phyloP scores from a whole-genome alignment of 2,329 filamentous ascomycete species.

The Penicillium freii region DNA sequence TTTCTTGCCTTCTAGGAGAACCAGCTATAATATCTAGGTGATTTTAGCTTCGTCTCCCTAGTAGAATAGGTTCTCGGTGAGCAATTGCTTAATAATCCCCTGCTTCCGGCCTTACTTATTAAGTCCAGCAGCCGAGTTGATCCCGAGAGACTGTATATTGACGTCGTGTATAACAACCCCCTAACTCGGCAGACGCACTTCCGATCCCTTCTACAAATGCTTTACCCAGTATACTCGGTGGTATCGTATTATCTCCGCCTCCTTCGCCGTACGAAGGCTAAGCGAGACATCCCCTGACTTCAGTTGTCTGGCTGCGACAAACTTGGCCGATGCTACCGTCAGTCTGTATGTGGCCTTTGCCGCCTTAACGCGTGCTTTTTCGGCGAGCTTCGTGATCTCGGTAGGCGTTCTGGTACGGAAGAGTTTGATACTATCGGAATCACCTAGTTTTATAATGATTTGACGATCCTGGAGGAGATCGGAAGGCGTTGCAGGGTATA shows the following conservation, averaged over 20 bases:
- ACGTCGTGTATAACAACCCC: neutral
- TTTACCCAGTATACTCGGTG: neutral
- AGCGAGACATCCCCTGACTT: neutral
- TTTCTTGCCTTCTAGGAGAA: neutral
- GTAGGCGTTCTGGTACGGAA: neutral
- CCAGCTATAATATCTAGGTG: neutral
- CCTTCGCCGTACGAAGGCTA: neutral
- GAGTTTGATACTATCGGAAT: neutral
- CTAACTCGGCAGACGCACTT: neutral
- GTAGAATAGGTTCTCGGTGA: neutral
- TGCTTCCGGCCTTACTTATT: neutral
- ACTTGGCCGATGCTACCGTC: too few species aligned
- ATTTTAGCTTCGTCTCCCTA: neutral
- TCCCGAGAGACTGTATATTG: neutral
- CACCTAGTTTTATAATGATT: neutral
- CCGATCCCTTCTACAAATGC: neutral
- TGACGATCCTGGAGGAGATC: neutral
- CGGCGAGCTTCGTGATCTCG: neutral
- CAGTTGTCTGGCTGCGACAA: neutral
- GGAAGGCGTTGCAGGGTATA: too few species aligned
- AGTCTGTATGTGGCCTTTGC: too few species aligned
- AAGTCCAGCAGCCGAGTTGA: neutral
- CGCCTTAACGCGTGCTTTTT: neutral
- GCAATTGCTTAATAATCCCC: neutral
- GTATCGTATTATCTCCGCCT: neutral